Evolutionary conservation across 2,329 filamentous ascomycete species (phyloP).

Genomic region (Rutstroemia sp.): DNA sequence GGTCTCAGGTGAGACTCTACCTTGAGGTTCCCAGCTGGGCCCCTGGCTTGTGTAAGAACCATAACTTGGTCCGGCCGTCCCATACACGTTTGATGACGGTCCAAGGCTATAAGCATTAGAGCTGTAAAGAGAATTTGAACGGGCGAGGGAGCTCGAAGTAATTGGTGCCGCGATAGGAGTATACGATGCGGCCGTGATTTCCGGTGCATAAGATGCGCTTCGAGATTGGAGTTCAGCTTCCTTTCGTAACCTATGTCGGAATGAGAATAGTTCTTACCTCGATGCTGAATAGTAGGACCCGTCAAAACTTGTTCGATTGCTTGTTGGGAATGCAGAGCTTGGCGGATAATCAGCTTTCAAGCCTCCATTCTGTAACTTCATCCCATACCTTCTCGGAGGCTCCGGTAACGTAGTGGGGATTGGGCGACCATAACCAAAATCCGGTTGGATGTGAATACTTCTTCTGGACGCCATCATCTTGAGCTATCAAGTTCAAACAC

Average conservation of each 20-base stretch:
- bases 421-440: constrained; percentile 25
- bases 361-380: constrained; percentile 6
- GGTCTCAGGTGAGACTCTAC: constrained; percentile 27
- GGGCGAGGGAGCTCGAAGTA: constrained; percentile 16
- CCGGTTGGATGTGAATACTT: constrained; percentile 27
- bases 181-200: constrained; percentile 22
- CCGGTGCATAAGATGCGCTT: constrained; percentile 25
- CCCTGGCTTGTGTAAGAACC: constrained; percentile 23
- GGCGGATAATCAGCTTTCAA: constrained; percentile 20
- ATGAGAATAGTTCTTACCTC: constrained; percentile 24
- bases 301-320: constrained; percentile 21
- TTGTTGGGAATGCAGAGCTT: constrained; percentile 25
- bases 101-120: constrained; percentile 25
- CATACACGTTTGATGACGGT: constrained; percentile 24
- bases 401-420: constrained; percentile 21
- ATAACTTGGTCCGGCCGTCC: constrained; percentile 26
- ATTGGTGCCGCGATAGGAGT: constrained; percentile 19
- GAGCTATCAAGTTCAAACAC: neutral
- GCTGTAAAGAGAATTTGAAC: constrained; percentile 25
- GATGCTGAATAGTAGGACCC: constrained; percentile 24
- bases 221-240: constrained; percentile 22
- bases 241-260: constrained; percentile 9
- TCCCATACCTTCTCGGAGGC: constrained; percentile 28
- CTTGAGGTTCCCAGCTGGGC: constrained; percentile 28
- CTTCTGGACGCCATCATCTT: constrained; percentile 29